Evolutionary conservation across 345 rosid genomes (phyloP).

Genomic region (Barbarea vulgaris): DNA sequence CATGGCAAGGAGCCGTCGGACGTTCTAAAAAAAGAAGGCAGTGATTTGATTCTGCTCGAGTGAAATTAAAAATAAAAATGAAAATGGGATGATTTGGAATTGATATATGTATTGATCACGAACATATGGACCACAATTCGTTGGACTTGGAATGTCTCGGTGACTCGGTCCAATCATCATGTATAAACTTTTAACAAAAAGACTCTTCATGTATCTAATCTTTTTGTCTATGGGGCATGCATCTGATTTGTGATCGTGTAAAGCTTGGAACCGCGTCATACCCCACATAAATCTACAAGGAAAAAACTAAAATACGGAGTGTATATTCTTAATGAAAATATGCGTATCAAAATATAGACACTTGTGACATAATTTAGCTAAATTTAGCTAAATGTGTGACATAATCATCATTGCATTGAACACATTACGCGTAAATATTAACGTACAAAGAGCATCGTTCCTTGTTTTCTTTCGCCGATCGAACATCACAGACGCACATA

Average conservation of each 20-base stretch:
- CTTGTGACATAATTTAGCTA: too few relatives aligned
- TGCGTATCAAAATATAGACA: too few relatives aligned
- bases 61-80: not conserved
- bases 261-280: not conserved
- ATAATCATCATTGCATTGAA: not conserved
- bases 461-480: not conserved
- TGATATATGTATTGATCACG: not conserved
- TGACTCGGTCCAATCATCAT: not conserved
- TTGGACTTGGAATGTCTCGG: not conserved
- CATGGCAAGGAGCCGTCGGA: not conserved
- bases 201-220: not conserved
- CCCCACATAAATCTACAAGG: not conserved
- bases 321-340: not conserved
- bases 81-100: constrained; percentile 1
- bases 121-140: constrained; percentile 13
- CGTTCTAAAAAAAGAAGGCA: not conserved
- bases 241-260: constrained; percentile 12
- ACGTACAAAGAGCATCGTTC: not conserved
- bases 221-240: constrained; percentile 15
- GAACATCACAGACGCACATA: not conserved
- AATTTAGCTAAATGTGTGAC: not conserved
- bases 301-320: not conserved
- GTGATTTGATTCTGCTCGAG: not conserved
- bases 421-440: not conserved
- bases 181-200: not conserved